phyloP scores from a whole-genome alignment of 2,329 filamentous ascomycete species.

The Neonectria neomacrospora region DNA sequence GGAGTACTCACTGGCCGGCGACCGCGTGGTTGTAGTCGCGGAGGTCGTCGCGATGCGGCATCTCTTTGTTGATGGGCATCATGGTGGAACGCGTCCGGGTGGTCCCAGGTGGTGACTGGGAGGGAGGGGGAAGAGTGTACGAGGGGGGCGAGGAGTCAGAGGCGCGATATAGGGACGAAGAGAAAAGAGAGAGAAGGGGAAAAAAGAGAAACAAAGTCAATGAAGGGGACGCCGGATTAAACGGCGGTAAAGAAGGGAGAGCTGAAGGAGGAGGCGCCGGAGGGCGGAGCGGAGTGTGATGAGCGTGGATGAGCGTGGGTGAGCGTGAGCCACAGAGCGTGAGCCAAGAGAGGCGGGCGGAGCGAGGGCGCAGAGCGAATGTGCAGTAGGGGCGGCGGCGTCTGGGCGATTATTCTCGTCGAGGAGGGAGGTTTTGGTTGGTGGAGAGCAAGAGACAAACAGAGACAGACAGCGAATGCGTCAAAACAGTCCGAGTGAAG shows the following conservation, averaged over 20 bases:
- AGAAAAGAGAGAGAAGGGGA: conserved; percentile 10
- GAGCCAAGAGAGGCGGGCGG: conserved; percentile 16
- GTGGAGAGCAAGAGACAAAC: not conserved
- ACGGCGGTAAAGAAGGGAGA: conserved; percentile 30
- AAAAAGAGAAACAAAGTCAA: conserved; percentile 9
- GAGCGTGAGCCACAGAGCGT: conserved; percentile 24
- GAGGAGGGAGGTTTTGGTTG: conserved; percentile 1
- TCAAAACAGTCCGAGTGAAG: not conserved
- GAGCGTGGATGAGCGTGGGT: conserved; percentile 20
- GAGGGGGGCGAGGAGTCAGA: conserved; percentile 11
- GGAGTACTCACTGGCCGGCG: conserved; percentile 79
- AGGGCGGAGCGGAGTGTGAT: conserved; percentile 29
- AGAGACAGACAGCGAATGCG: not conserved
- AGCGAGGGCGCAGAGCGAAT: conserved; percentile 23
- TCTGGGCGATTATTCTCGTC: conserved; percentile 17
- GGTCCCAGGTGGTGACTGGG: conserved; percentile 26
- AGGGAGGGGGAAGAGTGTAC: conserved; percentile 12
- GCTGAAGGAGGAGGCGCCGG: conserved; percentile 28
- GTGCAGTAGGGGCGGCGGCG: conserved; percentile 12
- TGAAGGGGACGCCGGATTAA: conserved; percentile 15
- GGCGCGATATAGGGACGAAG: conserved; percentile 3
- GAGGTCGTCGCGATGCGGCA: conserved; percentile 70
- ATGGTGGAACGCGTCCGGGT: conserved; percentile 33
- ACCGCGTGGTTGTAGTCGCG: conserved; percentile 79
- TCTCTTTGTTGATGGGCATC: conserved; percentile 47